Evolutionary conservation across 805 yeast species (phyloP).

Genomic region (Tetrapisispora taiwanensis): DNA sequence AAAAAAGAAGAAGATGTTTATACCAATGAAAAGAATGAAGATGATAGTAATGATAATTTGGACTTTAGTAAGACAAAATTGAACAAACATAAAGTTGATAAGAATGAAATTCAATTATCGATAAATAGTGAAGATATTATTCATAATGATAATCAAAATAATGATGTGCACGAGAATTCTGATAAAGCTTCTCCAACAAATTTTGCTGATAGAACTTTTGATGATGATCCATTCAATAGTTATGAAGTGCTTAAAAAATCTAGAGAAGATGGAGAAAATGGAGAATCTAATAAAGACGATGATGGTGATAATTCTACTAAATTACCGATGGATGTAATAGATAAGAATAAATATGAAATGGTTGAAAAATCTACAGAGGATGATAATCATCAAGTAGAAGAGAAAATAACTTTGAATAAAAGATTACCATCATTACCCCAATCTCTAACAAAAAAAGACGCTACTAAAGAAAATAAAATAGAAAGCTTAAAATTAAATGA

Average conservation of each 20-base stretch:
- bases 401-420: not conserved
- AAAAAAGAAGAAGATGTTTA: not conserved
- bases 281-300: not conserved
- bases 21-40: no score
- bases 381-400: not conserved
- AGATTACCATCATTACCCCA: not conserved
- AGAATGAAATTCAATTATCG: not conserved
- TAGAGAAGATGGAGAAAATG: not conserved
- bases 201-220: conserved; percentile 12
- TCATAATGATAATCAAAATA: not conserved
- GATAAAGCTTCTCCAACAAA: not conserved
- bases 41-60: no score
- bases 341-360: not conserved
- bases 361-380: no score
- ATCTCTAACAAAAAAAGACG: not conserved
- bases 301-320: no score
- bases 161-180: not conserved
- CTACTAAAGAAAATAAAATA: not conserved
- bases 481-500: no score
- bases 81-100: not conserved
- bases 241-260: conserved; percentile 2
- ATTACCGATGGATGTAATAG: no score
- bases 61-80: no score
- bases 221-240: conserved; percentile 26
- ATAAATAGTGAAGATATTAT: not conserved